Conservation (phyloP, 805 yeast genomes). For the Candida gorgasii region DNA sequence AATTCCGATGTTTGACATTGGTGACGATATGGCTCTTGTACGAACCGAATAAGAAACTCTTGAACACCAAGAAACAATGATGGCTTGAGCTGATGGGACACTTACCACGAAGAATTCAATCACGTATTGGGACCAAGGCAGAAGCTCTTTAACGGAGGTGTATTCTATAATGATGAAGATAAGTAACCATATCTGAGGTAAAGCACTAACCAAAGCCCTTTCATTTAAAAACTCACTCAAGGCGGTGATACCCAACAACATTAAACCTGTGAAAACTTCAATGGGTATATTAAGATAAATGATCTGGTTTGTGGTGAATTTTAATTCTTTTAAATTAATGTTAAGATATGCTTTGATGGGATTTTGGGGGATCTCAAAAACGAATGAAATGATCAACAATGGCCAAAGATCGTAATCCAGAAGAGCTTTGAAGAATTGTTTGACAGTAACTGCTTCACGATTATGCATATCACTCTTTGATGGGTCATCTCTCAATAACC, state of each 20-base stretch:
- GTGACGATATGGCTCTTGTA: constrained; percentile 28
- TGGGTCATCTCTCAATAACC: constrained; percentile 29
- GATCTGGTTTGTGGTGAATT: constrained; percentile 22
- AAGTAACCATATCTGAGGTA: constrained; percentile 10
- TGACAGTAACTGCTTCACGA: constrained; percentile 23
- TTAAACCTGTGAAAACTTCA: constrained; percentile 32
- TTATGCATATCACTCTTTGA: constrained; percentile 31
- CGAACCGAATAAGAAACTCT: constrained; percentile 25
- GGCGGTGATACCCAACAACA: constrained; percentile 36
- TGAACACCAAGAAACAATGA: constrained; percentile 29
- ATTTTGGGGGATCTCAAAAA: constrained; percentile 7
- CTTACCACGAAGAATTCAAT: constrained; percentile 20
- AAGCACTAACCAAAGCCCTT: constrained; percentile 20
- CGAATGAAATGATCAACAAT: constrained; percentile 26
- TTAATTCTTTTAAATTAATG: constrained; percentile 40
- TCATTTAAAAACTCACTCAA: constrained; percentile 34
- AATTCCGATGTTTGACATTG: constrained; percentile 26
- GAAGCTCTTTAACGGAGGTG: constrained; percentile 30
- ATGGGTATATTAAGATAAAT: constrained; percentile 25
- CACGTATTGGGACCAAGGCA: constrained; percentile 35
- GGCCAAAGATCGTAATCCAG: constrained; percentile 29
- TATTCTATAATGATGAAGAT: constrained; percentile 29
- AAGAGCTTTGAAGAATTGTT: constrained; percentile 17
- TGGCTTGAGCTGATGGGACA: constrained; percentile 34
- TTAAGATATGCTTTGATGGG: constrained; percentile 44